Evolutionary conservation across 2,329 filamentous ascomycete genomes (phyloP).

Genomic region (Colletotrichum viniferum): DNA sequence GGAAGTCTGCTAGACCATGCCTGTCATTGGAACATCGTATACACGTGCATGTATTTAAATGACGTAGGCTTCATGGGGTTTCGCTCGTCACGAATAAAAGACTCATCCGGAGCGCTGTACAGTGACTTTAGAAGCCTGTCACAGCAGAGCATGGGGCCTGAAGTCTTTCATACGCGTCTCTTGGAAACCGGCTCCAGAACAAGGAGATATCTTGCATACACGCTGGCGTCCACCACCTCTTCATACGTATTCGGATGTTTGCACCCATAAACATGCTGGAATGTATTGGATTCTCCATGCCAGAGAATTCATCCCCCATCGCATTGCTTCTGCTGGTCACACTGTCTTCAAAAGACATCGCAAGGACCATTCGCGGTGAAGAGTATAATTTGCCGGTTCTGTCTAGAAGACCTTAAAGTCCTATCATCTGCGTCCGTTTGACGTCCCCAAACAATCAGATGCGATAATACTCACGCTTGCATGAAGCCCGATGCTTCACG

Average conservation of each 20-base stretch:
- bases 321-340: background rate
- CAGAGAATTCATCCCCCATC: background rate
- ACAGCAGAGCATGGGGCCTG: background rate
- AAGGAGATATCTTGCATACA: background rate
- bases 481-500: background rate
- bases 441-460: background rate
- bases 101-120: too few species aligned
- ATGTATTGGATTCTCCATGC: background rate
- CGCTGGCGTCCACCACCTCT: background rate
- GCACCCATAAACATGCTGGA: accelerated
- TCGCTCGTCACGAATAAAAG: background rate
- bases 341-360: background rate
- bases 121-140: background rate
- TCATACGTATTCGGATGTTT: background rate
- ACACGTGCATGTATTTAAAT: background rate
- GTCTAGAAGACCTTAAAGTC: background rate
- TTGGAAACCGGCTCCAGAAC: background rate
- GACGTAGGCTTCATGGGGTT: background rate
- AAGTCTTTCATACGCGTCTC: background rate
- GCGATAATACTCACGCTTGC: background rate
- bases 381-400: background rate
- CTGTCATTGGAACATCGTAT: too few species aligned
- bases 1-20: background rate
- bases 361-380: background rate
- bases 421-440: background rate